Percentiles rank a stretch among this genome's conserved stretches.
Conservation (phyloP, 345 rosid species). For the Eucalyptus erythrocorys region DNA sequence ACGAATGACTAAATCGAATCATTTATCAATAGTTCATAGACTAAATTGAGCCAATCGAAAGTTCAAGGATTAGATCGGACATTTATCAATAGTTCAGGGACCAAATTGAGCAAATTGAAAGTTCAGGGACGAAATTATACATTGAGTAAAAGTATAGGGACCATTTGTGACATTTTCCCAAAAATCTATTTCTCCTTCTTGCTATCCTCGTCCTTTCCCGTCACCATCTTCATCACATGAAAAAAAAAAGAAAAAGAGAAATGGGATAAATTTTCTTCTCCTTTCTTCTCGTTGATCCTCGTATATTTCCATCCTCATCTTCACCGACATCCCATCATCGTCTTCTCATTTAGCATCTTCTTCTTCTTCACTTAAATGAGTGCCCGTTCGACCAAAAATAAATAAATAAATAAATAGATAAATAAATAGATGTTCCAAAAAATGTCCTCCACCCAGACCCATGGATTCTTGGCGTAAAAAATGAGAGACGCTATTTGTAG, state of each 20-base stretch:
- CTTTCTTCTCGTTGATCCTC: background rate
- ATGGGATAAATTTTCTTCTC: background rate
- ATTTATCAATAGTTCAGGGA: no score
- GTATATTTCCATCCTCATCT: background rate
- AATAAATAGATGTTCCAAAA: fast-evolving
- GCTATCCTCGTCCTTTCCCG: background rate
- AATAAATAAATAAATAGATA: no score
- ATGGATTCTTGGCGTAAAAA: background rate
- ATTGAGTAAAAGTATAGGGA: no score
- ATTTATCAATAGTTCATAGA: no score
- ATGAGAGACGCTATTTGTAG: background rate
- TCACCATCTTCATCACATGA: background rate
- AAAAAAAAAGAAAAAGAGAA: no score
- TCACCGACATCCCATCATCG: background rate
- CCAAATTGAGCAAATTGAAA: no score
- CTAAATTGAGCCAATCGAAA: no score
- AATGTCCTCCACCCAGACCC: background rate
- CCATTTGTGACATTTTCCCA: no score
- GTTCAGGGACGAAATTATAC: no score
- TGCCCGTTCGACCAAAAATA: background rate
- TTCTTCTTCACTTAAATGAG: background rate
- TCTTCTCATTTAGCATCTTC: background rate
- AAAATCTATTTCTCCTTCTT: background rate
- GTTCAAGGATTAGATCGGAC: no score
- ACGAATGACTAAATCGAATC: no score